phyloP scores from a whole-genome alignment of 1,139 yeast genomes.

The Yarrowia galli region DNA sequence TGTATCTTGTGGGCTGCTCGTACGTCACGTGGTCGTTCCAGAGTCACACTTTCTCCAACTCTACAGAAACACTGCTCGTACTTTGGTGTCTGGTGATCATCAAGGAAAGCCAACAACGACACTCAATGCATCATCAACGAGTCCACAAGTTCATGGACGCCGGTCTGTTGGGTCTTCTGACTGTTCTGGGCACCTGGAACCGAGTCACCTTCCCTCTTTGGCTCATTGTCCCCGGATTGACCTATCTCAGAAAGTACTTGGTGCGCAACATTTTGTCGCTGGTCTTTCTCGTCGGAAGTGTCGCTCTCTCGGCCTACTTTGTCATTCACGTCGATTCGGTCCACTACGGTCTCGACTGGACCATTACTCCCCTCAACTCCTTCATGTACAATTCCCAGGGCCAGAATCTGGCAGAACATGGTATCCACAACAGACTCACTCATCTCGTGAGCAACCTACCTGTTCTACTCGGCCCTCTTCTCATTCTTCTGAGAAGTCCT shows the following conservation, averaged over 20 bases:
- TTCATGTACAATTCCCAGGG: constrained; percentile 68
- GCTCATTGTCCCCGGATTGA: constrained; percentile 62
- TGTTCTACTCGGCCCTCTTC: constrained; percentile 78
- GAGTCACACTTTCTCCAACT: constrained; percentile 87
- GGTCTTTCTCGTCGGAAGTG: constrained; percentile 45
- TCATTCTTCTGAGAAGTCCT: constrained; percentile 55
- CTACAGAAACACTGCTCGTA: constrained; percentile 77
- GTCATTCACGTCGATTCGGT: constrained; percentile 66
- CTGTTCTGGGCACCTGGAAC: constrained; percentile 78
- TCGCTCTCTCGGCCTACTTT: constrained; percentile 49
- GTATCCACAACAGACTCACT: constrained; percentile 78
- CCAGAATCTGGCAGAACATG: constrained; percentile 75
- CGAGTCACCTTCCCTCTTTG: constrained; percentile 84
- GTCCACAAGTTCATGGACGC: constrained; percentile 49
- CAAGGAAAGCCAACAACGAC: constrained; percentile 47
- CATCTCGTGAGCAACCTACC: constrained; percentile 82
- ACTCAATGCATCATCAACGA: constrained; percentile 43
- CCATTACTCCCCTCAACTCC: constrained; percentile 80
- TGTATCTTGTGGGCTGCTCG: constrained; percentile 74
- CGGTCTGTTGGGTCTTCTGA: constrained; percentile 59
- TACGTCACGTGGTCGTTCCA: constrained; percentile 83
- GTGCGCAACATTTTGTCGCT: constrained; percentile 45
- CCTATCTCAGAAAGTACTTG: constrained; percentile 46
- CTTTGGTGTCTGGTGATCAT: constrained; percentile 60
- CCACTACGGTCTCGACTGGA: constrained; percentile 49